A percentile compares a stretch with the other conserved stretches of the same genome.
Conservation (phyloP, 139 green algal genomes). For the Volvox africanus region DNA sequence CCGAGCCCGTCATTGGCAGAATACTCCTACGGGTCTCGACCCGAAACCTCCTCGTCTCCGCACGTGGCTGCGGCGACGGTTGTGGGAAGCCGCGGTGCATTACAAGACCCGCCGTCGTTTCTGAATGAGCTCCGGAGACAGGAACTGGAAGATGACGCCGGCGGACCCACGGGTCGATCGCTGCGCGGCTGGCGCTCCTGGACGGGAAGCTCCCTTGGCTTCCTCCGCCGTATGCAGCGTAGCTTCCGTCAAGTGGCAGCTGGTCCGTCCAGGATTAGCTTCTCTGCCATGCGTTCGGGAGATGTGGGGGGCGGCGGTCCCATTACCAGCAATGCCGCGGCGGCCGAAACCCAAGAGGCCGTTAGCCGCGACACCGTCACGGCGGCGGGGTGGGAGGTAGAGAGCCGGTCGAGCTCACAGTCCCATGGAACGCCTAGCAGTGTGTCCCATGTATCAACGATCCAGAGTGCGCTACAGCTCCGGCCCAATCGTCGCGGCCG, state of each 20-base stretch:
- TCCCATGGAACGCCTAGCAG: neutral
- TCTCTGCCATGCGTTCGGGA: neutral
- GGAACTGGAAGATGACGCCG: neutral
- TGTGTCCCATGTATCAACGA: neutral
- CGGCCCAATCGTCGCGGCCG: neutral
- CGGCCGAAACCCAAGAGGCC: neutral
- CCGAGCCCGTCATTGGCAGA: neutral
- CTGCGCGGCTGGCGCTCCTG: slow-evolving; percentile 26
- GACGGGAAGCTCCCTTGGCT: neutral
- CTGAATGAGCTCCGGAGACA: neutral
- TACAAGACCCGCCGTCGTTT: neutral
- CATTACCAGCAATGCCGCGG: neutral
- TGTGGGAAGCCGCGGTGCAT: too few relatives aligned
- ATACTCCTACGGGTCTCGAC: too few relatives aligned
- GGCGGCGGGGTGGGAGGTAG: neutral
- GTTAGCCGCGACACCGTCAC: neutral
- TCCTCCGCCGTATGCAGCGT: neutral
- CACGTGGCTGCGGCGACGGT: too few relatives aligned
- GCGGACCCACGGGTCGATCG: neutral
- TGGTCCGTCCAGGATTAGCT: neutral
- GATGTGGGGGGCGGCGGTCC: neutral
- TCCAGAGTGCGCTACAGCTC: neutral
- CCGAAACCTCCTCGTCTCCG: too few relatives aligned
- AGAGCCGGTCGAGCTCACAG: slow-evolving; percentile 1
- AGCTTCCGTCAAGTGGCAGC: neutral